Evolutionary conservation across 2,329 filamentous ascomycete species (phyloP), one percentile per base, ranked within the genome.

Genomic region (Colletotrichum eremochloae): DNA sequence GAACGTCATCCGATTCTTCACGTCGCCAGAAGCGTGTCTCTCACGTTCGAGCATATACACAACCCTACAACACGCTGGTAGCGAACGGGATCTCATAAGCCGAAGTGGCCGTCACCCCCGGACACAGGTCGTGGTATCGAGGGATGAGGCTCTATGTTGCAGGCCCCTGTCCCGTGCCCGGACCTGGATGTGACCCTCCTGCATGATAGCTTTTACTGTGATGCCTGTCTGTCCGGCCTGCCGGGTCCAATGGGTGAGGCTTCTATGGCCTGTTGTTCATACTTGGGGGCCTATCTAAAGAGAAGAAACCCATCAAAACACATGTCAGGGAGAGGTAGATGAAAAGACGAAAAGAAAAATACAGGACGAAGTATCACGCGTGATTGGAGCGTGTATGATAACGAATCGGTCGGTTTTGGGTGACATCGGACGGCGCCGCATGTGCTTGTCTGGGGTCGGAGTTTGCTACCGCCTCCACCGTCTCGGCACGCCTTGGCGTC

Each of bases 401-500:
- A 24, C 44, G 55, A 31, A 58, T 50, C 11, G 53, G 53, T 50
- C 11, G 53, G 53, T 68, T 72, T 64, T 29, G 53, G 53, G 42
- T 33, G 58, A 60, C 24, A 57, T 67, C 64, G 57, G 68, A 71
- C 52, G 68, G 57, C 64, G 57, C 69, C 38, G 65, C 69, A 63
- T 60, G 53, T 60, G 65, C 58, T 46, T 14, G 31, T 56, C 20
- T 56, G 53, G 20, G 20, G 53, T 14, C 29, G 8, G 12, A 8
- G 5, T 36, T 38, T 38, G 7, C 53, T 15, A n/a, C 53, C 58
- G 53, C 60, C 68, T 68, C 69, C 69, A 72, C 65, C 66, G 44
- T 69, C 60, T 64, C 65, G 69, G 65, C 69, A 68, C 69, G 65
- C 52, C 69, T 72, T 69, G 69, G 69, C 69, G 69, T 72, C 65